Percentiles rank a stretch among this genome's conserved stretches.
These are phyloP conservation scores for Penicillium sp. DNA, from an alignment of 2,329 filamentous ascomycete genomes.

Conservation along the genomic window DNA sequence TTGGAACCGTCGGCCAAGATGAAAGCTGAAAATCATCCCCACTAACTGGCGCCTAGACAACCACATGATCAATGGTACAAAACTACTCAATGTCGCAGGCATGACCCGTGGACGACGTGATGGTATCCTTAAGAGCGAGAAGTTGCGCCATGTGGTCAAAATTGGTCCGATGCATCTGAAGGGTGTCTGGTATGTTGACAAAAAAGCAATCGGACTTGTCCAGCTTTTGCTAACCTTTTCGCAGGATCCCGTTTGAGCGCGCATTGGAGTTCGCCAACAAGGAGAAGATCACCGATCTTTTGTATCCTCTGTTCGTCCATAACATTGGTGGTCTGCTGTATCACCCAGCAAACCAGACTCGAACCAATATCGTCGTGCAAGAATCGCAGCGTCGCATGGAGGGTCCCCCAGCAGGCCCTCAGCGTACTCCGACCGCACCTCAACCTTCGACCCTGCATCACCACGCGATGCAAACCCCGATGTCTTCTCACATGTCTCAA, in stretches of 20 bases:
- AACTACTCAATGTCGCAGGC: slow-evolving; percentile 92
- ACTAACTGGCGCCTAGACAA: slow-evolving; percentile 68
- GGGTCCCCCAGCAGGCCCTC: slow-evolving; percentile 46
- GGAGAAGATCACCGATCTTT: slow-evolving; percentile 94
- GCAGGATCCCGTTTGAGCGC: slow-evolving; percentile 94
- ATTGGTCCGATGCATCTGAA: slow-evolving; percentile 99
- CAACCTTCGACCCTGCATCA: slow-evolving; percentile 65
- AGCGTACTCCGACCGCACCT: slow-evolving; percentile 67
- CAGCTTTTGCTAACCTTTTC: slow-evolving; percentile 21
- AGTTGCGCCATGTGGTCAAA: slow-evolving; percentile 94
- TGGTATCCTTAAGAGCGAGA: slow-evolving; percentile 97
- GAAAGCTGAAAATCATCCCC: background rate
- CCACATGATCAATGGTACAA: slow-evolving; percentile 99
- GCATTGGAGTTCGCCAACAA: slow-evolving; percentile 99
- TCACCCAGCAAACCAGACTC: slow-evolving; percentile 79
- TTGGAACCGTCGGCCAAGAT: slow-evolving; percentile 1
- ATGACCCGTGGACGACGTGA: slow-evolving; percentile 97
- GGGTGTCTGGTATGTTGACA: slow-evolving; percentile 83
- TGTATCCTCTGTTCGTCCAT: slow-evolving; percentile 96
- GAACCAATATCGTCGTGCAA: slow-evolving; percentile 85
- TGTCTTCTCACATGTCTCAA: slow-evolving; percentile 66
- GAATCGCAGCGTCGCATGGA: slow-evolving; percentile 78
- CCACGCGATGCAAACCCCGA: slow-evolving; percentile 67
- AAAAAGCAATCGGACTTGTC: too few relatives aligned
- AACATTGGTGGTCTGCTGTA: slow-evolving; percentile 94